These are phyloP conservation scores for Leccinum incarnatum DNA, from an alignment of 768 basidiomycete species.

Conservation along the genomic window DNA sequence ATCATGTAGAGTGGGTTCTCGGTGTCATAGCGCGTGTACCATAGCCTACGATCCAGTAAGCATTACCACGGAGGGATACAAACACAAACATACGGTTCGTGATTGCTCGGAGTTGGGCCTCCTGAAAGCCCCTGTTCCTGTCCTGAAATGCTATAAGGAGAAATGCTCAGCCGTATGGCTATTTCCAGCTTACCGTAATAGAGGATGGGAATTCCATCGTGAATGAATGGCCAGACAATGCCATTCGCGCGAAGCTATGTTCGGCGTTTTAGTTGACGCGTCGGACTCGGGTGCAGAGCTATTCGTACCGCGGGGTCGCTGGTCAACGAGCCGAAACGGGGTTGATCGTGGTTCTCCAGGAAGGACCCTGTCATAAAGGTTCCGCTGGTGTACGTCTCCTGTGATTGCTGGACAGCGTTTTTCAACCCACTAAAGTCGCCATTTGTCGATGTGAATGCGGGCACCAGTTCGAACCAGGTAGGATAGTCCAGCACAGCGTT, in stretches of 20 bases:
- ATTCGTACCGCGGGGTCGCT: slow-evolving; percentile 40
- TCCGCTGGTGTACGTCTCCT: slow-evolving; percentile 39
- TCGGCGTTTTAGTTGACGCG: not conserved
- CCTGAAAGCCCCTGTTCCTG: slow-evolving; percentile 52
- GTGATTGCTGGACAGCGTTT: slow-evolving; percentile 27
- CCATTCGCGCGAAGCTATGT: slow-evolving; percentile 44
- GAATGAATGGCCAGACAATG: slow-evolving; percentile 47
- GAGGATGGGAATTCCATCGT: slow-evolving; percentile 49
- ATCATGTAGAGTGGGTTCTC: slow-evolving; percentile 49
- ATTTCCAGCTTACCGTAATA: slow-evolving; percentile 41
- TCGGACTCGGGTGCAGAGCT: no score
- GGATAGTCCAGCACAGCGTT: slow-evolving; percentile 50
- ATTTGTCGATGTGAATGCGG: slow-evolving; percentile 37
- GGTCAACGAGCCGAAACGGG: slow-evolving; percentile 44
- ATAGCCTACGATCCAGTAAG: slow-evolving; percentile 43
- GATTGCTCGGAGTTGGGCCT: slow-evolving; percentile 44
- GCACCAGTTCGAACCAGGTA: slow-evolving; percentile 41
- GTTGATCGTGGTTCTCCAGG: slow-evolving; percentile 56
- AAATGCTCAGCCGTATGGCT: not conserved
- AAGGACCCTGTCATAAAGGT: slow-evolving; percentile 44
- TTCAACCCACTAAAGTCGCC: slow-evolving; percentile 35
- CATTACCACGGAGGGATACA: not conserved
- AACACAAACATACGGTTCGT: slow-evolving; percentile 42
- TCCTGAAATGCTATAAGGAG: slow-evolving; percentile 23
- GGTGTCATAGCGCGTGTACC: slow-evolving; percentile 54